A percentile compares a stretch with the other conserved stretches of the same genome.
phyloP scores from a whole-genome alignment of 768 basidiomycete species.

The Agaricus subrufescens region DNA sequence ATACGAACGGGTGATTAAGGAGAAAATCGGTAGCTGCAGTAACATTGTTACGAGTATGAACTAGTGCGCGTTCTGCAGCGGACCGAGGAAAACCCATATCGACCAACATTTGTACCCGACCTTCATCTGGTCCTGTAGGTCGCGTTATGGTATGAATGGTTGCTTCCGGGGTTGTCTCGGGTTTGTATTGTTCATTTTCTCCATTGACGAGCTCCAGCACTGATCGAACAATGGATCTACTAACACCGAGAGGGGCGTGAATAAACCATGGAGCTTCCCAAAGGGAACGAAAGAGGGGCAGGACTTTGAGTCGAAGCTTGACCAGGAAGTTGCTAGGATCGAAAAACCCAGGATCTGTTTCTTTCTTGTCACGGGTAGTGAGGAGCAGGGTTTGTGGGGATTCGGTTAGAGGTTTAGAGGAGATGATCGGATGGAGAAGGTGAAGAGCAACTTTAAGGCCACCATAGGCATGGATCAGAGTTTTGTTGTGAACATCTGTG shows the following conservation, averaged over 20 bases:
- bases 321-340: conserved; percentile 87
- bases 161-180: conserved; percentile 33
- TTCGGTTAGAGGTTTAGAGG: conserved; percentile 78
- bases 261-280: conserved; percentile 87
- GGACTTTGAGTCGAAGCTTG: conserved; percentile 61
- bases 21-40: conserved; percentile 85
- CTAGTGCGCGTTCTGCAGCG: conserved; percentile 79
- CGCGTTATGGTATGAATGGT: conserved; percentile 25
- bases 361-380: conserved; percentile 71
- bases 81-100: conserved; percentile 98
- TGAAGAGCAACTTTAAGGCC: conserved; percentile 80
- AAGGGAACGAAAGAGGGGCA: conserved; percentile 62
- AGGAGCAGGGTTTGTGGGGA: conserved; percentile 76
- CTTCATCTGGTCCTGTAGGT: conserved; percentile 63
- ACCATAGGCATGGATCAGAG: conserved; percentile 71
- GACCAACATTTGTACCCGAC: conserved; percentile 72
- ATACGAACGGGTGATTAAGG: conserved; percentile 74
- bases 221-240: conserved; percentile 69
- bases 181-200: conserved; percentile 71
- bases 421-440: conserved; percentile 70
- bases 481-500: conserved; percentile 50
- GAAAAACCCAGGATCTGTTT: conserved; percentile 75
- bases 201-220: conserved; percentile 78
- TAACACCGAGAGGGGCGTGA: conserved; percentile 67
- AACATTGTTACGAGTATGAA: conserved; percentile 84